Evolutionary conservation across 179 eudicot species (phyloP), one percentile per base, ranked within the genome.

Genomic region (Silene coronaria): DNA sequence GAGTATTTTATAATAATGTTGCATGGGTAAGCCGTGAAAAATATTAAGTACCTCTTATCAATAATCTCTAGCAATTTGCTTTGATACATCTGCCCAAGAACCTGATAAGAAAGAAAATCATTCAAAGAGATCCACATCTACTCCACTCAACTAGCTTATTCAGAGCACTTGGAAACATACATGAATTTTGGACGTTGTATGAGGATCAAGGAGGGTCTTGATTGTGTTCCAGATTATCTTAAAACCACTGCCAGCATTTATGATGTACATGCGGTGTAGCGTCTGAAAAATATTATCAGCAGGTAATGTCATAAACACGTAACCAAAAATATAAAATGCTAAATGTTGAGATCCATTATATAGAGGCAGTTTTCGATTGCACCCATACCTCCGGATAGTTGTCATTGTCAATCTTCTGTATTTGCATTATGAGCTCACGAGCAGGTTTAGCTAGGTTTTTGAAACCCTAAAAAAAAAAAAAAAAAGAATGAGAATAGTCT

Each of bases 181-280:
- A 81, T 87, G 89, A 77, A 95, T 95, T 84, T 95, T 95, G 26
- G 95, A 76, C 34, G 93, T 84, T 13, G 99, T 95, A 73, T 83
- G 84, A 75, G 99, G 93, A 80, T 95, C 99, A 72, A 95, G 87
- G 77, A 89, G 88, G 51, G 89, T 72, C 88, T 92, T 95, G 45
- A 95, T 84, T 67, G 91, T 80, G 80, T 82, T 91, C 97, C 97
- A 95, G 60, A 89, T 84, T 70, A 91, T 82, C 82, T 90, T 88
- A 85, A 95, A 95, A 70, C 97, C 99, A 80, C 86, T 86, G 69
- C 99, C 97, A 88, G 99, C 99, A 86, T 95, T 92, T 79, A 95
- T 87, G 68, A 95, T 86, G 80, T 85, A 91, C 99, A 92, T 95
- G 82, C 86, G 90, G 81, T 81, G 75, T 60, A 95, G 93, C 21